Percentiles rank a stretch among this genome's conserved stretches.
phyloP scores from a whole-genome alignment of 139 green algal genomes.

The Volvox reticuliferus region DNA sequence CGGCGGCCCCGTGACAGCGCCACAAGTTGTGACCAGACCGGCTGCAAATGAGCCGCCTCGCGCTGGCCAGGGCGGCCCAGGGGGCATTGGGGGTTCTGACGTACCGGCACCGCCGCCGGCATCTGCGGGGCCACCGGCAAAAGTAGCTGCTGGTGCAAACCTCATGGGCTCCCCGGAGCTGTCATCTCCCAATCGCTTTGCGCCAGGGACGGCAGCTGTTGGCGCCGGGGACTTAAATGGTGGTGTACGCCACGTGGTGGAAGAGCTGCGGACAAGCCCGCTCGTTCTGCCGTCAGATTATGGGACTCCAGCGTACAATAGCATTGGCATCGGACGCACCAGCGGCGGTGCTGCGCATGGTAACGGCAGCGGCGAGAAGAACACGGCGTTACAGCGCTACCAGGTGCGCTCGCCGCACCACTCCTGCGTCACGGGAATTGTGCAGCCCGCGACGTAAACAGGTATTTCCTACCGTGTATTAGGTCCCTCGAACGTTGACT shows the following conservation, averaged over 20 bases:
- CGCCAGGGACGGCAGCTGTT: neutral
- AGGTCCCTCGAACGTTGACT: too few relatives aligned
- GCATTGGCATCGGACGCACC: neutral
- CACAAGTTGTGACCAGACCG: neutral
- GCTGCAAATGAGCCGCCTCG: neutral
- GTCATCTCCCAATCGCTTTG: neutral
- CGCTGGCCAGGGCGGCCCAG: neutral
- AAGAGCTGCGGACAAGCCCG: slow-evolving; percentile 25
- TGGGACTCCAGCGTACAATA: neutral
- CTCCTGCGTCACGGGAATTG: too few relatives aligned
- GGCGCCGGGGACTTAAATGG: neutral
- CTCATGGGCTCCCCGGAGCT: neutral
- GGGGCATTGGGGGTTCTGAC: neutral
- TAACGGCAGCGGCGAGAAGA: neutral
- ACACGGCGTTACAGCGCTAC: neutral
- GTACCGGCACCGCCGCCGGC: neutral
- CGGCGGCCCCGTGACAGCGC: too few relatives aligned
- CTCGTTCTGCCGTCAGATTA: neutral
- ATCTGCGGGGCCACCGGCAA: neutral
- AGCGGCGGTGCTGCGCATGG: neutral
- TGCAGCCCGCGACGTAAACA: too few relatives aligned
- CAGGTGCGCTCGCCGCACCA: neutral
- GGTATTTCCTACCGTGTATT: too few relatives aligned
- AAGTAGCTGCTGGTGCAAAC: neutral
- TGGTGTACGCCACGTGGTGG: slow-evolving; percentile 29